Conservation (phyloP, 2,329 filamentous ascomycete species). For the Aureobasidium zeae region DNA sequence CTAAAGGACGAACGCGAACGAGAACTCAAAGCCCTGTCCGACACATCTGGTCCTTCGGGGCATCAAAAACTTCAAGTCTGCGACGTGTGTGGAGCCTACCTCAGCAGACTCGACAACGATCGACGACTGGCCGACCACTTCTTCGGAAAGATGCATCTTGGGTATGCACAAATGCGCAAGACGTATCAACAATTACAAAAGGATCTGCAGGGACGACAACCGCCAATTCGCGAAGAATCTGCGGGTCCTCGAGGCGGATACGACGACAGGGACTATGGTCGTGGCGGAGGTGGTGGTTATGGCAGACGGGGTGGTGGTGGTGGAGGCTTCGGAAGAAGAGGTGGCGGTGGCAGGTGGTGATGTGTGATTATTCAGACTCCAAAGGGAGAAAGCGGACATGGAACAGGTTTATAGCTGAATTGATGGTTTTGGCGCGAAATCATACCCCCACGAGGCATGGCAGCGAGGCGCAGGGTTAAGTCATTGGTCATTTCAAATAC, state of each 20-base stretch:
- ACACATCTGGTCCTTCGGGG: conserved; percentile 84
- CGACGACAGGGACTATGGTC: conserved; percentile 32
- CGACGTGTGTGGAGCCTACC: conserved; percentile 94
- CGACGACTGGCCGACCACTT: conserved; percentile 91
- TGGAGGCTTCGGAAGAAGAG: conserved; percentile 25
- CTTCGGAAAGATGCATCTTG: conserved; percentile 98
- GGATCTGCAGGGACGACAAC: conserved; percentile 66
- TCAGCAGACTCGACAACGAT: conserved; percentile 88
- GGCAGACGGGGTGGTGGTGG: conserved; percentile 33
- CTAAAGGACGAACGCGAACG: conserved; percentile 76
- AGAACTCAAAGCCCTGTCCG: conserved; percentile 80
- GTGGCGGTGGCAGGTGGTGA: conserved; percentile 18
- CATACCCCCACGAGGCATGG: conserved; percentile 11
- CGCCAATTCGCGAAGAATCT: conserved; percentile 46
- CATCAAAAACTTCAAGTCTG: conserved; percentile 98
- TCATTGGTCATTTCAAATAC: conserved; percentile 5
- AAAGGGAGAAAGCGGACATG: background rate
- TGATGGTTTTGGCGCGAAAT: conserved; percentile 13
- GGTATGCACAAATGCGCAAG: conserved; percentile 96
- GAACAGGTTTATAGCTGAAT: conserved; percentile 2
- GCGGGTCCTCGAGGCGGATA: conserved; percentile 35
- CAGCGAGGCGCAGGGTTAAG: conserved; percentile 13
- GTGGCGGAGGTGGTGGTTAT: conserved; percentile 39
- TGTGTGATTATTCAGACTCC: conserved; percentile 9
- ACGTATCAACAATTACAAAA: conserved; percentile 79